Base-by-base conservation (phyloP, 176 grass and related monocot genomes). In the Hsuehochloa calcarea region DNA sequence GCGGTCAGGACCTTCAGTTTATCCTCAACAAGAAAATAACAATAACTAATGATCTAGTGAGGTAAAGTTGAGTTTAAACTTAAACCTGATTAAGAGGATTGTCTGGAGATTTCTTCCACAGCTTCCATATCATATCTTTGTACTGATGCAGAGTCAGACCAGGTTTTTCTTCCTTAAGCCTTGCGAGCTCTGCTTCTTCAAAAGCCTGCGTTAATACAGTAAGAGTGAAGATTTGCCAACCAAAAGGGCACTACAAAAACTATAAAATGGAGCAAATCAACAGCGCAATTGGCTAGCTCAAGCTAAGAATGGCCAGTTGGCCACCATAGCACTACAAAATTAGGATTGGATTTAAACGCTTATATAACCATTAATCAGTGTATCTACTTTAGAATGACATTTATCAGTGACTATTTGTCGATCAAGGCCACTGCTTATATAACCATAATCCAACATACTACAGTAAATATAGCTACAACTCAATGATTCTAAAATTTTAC, bases 101-200 rank as follows among this genome's bases (percentile, higher is more conserved):
- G 70, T 95, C 88, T 10, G 93, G 90, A 22, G 90, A 95, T 82
- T 92, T 95, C 80, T 90, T 95, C 93, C 93, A 90, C 15, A 95
- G 65, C 75, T 95, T 95, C 90, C 90, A 89, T 69, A 95, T 78
- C 85, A 92, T 92, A 66, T 92, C 83, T 86, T 88, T 92, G 88
- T 90, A 92, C 29, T 95, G 93, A 69, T 95, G 78, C 14, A 92
- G 75, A 3, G 85, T 92, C 49, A 95, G 60, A 22, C 90, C 90
- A 27, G 93, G 93, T 61, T 95, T 95, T 66, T 92, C 93, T 88
- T 82, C 90, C 88, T 92, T 95, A 17, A 95, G 82, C 49, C 84
- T 95, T 10, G 88, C 80, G 59, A 95, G 87, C 49, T 92, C 93
- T 16, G 55, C 88, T 80, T 92, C 88, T 84, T 95, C 83, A 87